A percentile compares a stretch with the other conserved stretches of the same genome.
Evolutionary conservation across 306 rosid species (phyloP).

Genomic region (Spatholobus suberectus): DNA sequence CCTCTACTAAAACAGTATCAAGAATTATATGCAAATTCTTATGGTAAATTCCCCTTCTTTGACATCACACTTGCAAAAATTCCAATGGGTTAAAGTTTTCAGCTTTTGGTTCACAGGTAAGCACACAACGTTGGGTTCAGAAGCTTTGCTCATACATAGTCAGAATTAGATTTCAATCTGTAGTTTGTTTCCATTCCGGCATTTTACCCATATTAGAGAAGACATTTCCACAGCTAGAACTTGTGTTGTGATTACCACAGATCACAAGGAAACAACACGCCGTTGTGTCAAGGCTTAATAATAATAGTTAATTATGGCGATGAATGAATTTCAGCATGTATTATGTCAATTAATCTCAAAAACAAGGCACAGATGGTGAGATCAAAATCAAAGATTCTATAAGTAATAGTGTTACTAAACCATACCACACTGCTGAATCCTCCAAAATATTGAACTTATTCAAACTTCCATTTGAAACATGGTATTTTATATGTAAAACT

Average conservation of each 20-base stretch:
- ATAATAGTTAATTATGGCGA: not conserved
- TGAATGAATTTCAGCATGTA: slow-evolving; percentile 1
- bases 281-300: slow-evolving; percentile 9
- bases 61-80: not conserved
- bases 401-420: not conserved
- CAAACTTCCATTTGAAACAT: slow-evolving; percentile 4
- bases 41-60: not conserved
- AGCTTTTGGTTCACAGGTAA: not conserved
- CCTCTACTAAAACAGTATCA: not conserved
- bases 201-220: not conserved
- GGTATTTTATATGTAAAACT: slow-evolving; percentile 20
- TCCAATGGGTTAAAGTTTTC: not conserved
- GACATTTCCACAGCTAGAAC: not conserved
- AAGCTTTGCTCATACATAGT: not conserved
- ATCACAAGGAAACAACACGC: not conserved
- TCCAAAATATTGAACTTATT: not conserved
- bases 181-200: too few relatives aligned
- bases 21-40: not conserved
- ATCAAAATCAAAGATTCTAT: not conserved
- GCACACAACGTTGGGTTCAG: not conserved
- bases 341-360: not conserved
- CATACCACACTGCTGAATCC: slow-evolving; percentile 12
- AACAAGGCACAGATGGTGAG: not conserved
- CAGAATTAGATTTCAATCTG: not conserved
- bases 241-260: not conserved